phyloP scores from a whole-genome alignment of 345 rosid species.

The Eucalyptus caleyi region DNA sequence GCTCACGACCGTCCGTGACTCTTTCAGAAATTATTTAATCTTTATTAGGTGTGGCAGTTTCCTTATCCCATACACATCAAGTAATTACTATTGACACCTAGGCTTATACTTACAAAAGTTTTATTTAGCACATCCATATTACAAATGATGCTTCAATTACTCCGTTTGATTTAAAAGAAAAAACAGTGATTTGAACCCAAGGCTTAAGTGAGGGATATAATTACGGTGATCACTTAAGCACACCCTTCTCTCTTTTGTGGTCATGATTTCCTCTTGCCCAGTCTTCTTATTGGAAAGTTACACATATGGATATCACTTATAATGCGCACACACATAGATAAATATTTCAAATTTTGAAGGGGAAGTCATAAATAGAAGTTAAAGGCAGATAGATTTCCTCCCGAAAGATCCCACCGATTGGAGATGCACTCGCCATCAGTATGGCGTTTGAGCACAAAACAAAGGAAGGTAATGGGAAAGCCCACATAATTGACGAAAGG shows the following conservation, averaged over 20 bases:
- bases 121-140: no score
- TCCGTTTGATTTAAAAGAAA: no score
- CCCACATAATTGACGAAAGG: background rate
- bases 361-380: no score
- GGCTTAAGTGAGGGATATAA: background rate
- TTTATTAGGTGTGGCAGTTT: background rate
- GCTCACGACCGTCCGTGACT: accelerated
- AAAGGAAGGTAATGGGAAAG: background rate
- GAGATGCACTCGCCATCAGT: background rate
- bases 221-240: background rate
- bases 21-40: background rate
- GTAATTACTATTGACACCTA: background rate
- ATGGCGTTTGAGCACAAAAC: background rate
- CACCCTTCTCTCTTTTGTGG: background rate
- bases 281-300: background rate
- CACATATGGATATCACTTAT: background rate
- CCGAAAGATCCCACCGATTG: background rate
- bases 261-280: background rate
- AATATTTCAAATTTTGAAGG: no score
- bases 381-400: background rate
- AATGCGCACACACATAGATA: no score
- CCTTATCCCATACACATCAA: background rate
- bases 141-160: no score
- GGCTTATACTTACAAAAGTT: background rate
- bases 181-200: background rate